phyloP scores from a whole-genome alignment of 1,284 basidiomycete species.

The Sporisorium scitamineum region DNA sequence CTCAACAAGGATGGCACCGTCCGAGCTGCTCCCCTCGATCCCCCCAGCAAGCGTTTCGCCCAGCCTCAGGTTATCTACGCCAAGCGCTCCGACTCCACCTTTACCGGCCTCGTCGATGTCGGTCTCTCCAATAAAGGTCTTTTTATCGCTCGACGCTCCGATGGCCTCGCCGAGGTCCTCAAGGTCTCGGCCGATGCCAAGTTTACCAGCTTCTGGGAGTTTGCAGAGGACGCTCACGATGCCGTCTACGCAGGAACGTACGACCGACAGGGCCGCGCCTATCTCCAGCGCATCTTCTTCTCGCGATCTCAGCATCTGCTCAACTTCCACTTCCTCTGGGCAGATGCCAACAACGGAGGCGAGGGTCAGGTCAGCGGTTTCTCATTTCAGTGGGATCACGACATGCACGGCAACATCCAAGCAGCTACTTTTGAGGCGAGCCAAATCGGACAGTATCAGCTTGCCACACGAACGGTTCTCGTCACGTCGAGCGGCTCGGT shows the following conservation, averaged over 20 bases:
- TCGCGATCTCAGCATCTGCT: slow-evolving; percentile 64
- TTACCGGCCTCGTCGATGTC: slow-evolving; percentile 52
- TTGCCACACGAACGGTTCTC: slow-evolving; percentile 74
- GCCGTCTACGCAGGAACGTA: slow-evolving; percentile 73
- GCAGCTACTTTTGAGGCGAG: slow-evolving; percentile 72
- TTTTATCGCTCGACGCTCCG: slow-evolving; percentile 55
- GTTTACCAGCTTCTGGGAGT: slow-evolving; percentile 58
- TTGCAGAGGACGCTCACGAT: slow-evolving; percentile 66
- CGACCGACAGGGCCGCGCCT: slow-evolving; percentile 75
- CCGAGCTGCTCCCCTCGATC: slow-evolving; percentile 52
- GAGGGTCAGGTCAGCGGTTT: slow-evolving; percentile 76
- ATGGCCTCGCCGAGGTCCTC: slow-evolving; percentile 56
- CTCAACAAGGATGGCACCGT: slow-evolving; percentile 59
- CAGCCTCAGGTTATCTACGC: slow-evolving; percentile 48
- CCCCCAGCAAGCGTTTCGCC: slow-evolving; percentile 41
- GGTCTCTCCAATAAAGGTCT: slow-evolving; percentile 60
- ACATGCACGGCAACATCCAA: slow-evolving; percentile 78
- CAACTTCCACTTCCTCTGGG: slow-evolving; percentile 75
- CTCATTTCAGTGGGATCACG: slow-evolving; percentile 80
- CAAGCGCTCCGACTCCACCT: slow-evolving; percentile 38
- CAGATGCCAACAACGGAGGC: slow-evolving; percentile 72
- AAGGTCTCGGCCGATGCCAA: slow-evolving; percentile 49
- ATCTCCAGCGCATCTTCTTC: slow-evolving; percentile 79
- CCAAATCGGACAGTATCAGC: slow-evolving; percentile 71
- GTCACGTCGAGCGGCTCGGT: slow-evolving; percentile 83